phyloP scores from a whole-genome alignment of 139 green algal species.

The Zygnema circumcarinatum region DNA sequence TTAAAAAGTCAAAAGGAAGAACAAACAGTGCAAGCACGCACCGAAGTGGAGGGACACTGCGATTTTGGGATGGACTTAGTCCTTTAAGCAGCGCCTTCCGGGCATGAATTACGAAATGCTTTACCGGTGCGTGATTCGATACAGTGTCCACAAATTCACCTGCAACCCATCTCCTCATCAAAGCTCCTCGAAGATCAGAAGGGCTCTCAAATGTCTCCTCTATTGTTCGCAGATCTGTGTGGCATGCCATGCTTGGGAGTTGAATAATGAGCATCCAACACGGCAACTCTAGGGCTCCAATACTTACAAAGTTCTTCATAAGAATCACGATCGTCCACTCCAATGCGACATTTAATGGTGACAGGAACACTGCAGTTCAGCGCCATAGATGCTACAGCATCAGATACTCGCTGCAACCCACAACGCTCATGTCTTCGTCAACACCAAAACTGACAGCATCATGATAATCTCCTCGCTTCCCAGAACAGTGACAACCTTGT shows the following conservation, averaged over 20 bases:
- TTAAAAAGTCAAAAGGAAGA: neutral
- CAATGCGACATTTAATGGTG: slow-evolving; percentile 70
- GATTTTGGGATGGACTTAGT: slow-evolving; percentile 88
- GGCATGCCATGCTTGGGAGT: neutral
- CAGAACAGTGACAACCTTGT: too few relatives aligned
- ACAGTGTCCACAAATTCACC: slow-evolving; percentile 42
- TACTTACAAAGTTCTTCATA: slow-evolving; percentile 59
- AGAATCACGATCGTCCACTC: slow-evolving; percentile 63
- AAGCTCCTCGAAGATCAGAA: neutral
- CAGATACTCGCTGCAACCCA: slow-evolving; percentile 6
- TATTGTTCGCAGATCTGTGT: neutral
- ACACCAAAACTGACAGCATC: too few relatives aligned
- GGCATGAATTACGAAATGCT: slow-evolving; percentile 93
- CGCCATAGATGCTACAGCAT: slow-evolving; percentile 48
- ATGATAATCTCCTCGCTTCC: too few relatives aligned
- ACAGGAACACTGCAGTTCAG: slow-evolving; percentile 51
- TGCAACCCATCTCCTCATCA: neutral
- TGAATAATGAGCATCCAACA: too few relatives aligned
- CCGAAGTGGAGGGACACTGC: slow-evolving; percentile 61
- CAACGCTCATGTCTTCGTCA: too few relatives aligned
- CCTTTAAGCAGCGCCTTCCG: slow-evolving; percentile 93
- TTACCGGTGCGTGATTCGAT: slow-evolving; percentile 59
- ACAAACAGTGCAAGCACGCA: slow-evolving; percentile 13
- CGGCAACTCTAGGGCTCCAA: too few relatives aligned
- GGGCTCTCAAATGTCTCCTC: neutral